A percentile compares a stretch with the other conserved stretches of the same genome.
These are phyloP conservation scores for Limnanthes douglasii DNA, from an alignment of 345 rosid genomes.

Conservation along the genomic window DNA sequence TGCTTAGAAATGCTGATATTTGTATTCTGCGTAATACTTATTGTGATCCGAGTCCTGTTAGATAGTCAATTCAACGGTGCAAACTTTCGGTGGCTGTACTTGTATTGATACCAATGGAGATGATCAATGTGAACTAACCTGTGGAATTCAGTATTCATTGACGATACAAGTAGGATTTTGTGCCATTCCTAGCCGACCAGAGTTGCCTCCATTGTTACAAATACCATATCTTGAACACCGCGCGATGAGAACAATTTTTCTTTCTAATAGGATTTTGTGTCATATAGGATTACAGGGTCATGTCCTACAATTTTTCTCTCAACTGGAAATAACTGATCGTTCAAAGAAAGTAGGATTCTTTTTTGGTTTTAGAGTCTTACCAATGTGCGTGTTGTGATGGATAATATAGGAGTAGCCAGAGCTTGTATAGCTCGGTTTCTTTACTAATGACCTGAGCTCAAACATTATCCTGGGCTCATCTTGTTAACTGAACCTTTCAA, in stretches of 20 bases:
- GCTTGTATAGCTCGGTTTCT: too few species aligned
- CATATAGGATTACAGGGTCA: constrained; percentile 49
- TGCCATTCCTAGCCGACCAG: constrained; percentile 37
- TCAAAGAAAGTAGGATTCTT: constrained; percentile 39
- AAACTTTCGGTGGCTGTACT: constrained; percentile 31
- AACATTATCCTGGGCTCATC: too few species aligned
- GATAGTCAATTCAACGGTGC: constrained; percentile 18
- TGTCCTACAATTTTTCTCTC: constrained; percentile 60
- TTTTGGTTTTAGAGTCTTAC: not conserved
- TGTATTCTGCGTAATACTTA: constrained; percentile 23
- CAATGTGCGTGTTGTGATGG: constrained; percentile 1
- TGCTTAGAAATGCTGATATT: not conserved
- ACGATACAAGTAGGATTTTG: constrained; percentile 32
- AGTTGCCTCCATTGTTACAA: constrained; percentile 76
- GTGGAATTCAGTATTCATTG: constrained; percentile 50
- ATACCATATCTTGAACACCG: constrained; percentile 51
- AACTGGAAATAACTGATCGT: constrained; percentile 52
- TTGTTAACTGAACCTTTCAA: too few species aligned
- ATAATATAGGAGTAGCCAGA: too few species aligned
- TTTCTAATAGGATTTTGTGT: constrained; percentile 24
- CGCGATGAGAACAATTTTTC: constrained; percentile 25
- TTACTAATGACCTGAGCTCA: too few species aligned
- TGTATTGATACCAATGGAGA: constrained; percentile 26
- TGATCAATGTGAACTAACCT: constrained; percentile 30
- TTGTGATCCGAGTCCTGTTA: constrained; percentile 28